Evolutionary conservation across 768 basidiomycete genomes (phyloP), one percentile per base, ranked within the genome.

Genomic region (Jaapia argillacea): DNA sequence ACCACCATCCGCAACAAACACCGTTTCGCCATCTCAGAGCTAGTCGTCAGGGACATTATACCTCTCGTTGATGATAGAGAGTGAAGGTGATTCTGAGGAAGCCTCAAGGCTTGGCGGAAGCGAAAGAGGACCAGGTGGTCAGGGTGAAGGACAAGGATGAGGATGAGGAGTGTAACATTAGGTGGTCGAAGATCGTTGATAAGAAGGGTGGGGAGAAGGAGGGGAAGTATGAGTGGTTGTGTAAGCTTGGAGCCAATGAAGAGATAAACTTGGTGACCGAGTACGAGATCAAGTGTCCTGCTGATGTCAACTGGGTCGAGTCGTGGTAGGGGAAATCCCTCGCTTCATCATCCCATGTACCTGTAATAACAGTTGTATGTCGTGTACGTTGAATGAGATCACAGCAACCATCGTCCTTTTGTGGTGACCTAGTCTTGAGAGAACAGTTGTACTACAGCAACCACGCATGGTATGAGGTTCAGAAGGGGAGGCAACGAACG

Each of bases 151-250:
- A 44, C 18, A 2, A 3, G 21, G 40, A 31, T 13, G 41, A n/a
- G 58, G 61, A 60, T 12, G 48, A 53, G 40, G 52, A 51, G 16
- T 48, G n/a, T n/a, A n/a, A 36, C n/a, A 63, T 68, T 24, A 49
- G 50, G 42, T 62, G 63, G 57, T 67, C 65, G 66, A 51, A 57
- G 46, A 62, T 62, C 36, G 61, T 61, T 1, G 66, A 70, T 51
- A 67, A 66, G 42, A 69, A 68, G 45, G 67, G 67, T 3, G 74
- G 70, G 1, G 67, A 71, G 58, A 72, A 72, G 58, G 70, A 77
- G 36, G 79, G 79, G 2, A 64, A 63, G 45, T 72, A 72, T 51
- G 74, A 77, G 54, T 81, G 77, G 76, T 60, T 58, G 45, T 63
- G 68, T 57, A 64, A 56, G 21, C 56, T 77, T 24, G 66, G 58